Percentiles rank a stretch among this genome's conserved stretches.
Evolutionary conservation across 345 rosid species (phyloP).

Genomic region (Rhodamnia argentea): DNA sequence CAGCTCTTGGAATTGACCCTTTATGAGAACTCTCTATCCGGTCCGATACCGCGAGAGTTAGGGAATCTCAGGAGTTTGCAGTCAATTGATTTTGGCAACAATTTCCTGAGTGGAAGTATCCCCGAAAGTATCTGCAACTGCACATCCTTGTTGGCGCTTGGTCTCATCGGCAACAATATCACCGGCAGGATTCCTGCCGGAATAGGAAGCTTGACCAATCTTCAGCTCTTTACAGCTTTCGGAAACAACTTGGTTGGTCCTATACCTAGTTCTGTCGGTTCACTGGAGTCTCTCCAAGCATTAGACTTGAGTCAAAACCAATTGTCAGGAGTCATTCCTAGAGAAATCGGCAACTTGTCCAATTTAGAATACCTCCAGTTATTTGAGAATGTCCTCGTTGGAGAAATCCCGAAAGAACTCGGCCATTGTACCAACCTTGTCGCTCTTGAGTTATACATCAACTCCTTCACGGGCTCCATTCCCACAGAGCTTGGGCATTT

Average conservation of each 20-base stretch:
- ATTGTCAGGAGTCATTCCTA: slow-evolving; percentile 52
- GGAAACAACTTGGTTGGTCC: slow-evolving; percentile 42
- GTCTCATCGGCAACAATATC: slow-evolving; percentile 45
- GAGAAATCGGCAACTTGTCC: slow-evolving; percentile 55
- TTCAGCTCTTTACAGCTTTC: slow-evolving; percentile 34
- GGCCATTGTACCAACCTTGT: slow-evolving; percentile 43
- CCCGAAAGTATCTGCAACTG: slow-evolving; percentile 48
- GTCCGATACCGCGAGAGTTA: slow-evolving; percentile 49
- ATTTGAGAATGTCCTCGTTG: slow-evolving; percentile 36
- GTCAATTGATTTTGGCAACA: slow-evolving; percentile 50
- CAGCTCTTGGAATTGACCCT: slow-evolving; percentile 38
- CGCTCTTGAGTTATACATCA: slow-evolving; percentile 39
- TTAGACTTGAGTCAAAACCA: slow-evolving; percentile 49
- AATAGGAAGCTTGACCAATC: slow-evolving; percentile 52
- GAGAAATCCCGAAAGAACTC: slow-evolving; percentile 57
- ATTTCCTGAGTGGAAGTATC: slow-evolving; percentile 46
- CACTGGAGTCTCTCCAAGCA: slow-evolving; percentile 33
- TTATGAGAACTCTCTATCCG: slow-evolving; percentile 44
- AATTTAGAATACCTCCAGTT: slow-evolving; percentile 32
- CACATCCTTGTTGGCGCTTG: slow-evolving; percentile 35
- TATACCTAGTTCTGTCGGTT: slow-evolving; percentile 54
- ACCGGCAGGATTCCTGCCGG: slow-evolving; percentile 41
- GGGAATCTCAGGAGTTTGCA: slow-evolving; percentile 45
- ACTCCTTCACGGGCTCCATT: slow-evolving; percentile 48
- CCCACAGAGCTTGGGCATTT: slow-evolving; percentile 66